A percentile compares a stretch with the other conserved stretches of the same genome.
Evolutionary conservation across 495 filamentous ascomycete genomes (phyloP).

Genomic region (Penicillium pulvis): DNA sequence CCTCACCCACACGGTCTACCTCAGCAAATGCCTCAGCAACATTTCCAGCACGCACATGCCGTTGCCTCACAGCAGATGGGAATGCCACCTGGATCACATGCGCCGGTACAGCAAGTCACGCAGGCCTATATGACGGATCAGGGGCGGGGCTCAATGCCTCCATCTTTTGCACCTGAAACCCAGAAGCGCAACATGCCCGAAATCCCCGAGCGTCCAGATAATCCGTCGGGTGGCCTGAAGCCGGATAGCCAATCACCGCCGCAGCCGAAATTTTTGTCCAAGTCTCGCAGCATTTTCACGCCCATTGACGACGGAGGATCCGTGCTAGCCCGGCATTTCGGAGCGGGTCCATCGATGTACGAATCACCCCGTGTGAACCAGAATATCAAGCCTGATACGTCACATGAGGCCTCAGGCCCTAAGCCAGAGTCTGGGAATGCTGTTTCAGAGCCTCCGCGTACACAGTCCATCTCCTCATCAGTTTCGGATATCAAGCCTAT

Average conservation of each 20-base stretch:
- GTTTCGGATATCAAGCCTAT: conserved; percentile 68
- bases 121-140: conserved; percentile 72
- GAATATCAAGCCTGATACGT: conserved; percentile 38
- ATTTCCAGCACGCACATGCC: conserved; percentile 47
- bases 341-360: conserved; percentile 48
- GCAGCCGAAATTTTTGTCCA: conserved; percentile 71
- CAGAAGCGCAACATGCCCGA: conserved; percentile 38
- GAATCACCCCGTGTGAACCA: conserved; percentile 48
- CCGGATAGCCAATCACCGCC: conserved; percentile 53
- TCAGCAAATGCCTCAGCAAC: conserved; percentile 36
- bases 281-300: conserved; percentile 93
- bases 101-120: conserved; percentile 48
- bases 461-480: conserved; percentile 55
- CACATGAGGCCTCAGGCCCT: conserved; percentile 51
- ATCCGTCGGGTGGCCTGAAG: conserved; percentile 40
- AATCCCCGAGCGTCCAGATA: conserved; percentile 41
- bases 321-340: conserved; percentile 83
- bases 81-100: conserved; percentile 16
- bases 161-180: conserved; percentile 47
- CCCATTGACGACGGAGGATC: conserved; percentile 93
- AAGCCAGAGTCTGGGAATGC: conserved; percentile 40
- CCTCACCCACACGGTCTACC: conserved; percentile 37
- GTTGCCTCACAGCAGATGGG: conserved; percentile 14
- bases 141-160: conserved; percentile 55
- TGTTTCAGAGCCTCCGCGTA: conserved; percentile 43